Evolutionary conservation across 164 flowering plant genomes (phyloP).

Genomic region (Macadamia tetraphylla): DNA sequence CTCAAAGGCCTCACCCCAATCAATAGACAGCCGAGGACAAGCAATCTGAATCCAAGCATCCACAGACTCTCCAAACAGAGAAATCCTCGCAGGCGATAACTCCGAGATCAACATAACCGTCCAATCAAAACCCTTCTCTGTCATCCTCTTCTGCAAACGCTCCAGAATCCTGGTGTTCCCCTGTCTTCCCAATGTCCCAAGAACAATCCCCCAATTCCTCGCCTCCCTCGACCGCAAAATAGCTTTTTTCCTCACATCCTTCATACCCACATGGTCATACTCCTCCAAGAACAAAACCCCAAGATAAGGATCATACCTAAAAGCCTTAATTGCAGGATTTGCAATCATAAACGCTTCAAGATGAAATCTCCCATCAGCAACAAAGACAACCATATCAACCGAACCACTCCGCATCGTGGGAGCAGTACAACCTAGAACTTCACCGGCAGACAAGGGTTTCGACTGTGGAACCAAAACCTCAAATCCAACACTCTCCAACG

Average conservation of each 20-base stretch:
- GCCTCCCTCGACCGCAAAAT: conserved; percentile 57
- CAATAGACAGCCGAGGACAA: conserved; percentile 91
- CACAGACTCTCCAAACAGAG: conserved; percentile 74
- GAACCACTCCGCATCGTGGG: conserved; percentile 23
- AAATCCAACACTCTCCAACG: conserved; percentile 53
- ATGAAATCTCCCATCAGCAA: conserved; percentile 96
- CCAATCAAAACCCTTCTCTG: conserved; percentile 47
- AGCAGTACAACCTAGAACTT: no score
- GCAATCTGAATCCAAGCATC: conserved; percentile 99
- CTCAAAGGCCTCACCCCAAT: conserved; percentile 90
- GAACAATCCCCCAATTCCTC: conserved; percentile 70
- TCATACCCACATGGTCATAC: conserved; percentile 92
- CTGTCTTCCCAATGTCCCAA: conserved; percentile 95
- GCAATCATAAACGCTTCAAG: conserved; percentile 97
- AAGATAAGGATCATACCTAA: conserved; percentile 82
- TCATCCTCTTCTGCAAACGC: no score
- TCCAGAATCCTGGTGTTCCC: conserved; percentile 23
- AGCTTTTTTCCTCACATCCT: conserved; percentile 60
- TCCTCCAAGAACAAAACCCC: conserved; percentile 84
- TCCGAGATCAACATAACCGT: conserved; percentile 84
- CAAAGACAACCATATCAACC: conserved; percentile 52
- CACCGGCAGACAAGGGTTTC: conserved; percentile 64
- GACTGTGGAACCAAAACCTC: conserved; percentile 75
- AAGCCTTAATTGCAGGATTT: conserved; percentile 68
- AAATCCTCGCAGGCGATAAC: conserved; percentile 63